These are phyloP conservation scores for Pisolithus sp. DNA, from an alignment of 768 basidiomycete genomes.

Conservation along the genomic window DNA sequence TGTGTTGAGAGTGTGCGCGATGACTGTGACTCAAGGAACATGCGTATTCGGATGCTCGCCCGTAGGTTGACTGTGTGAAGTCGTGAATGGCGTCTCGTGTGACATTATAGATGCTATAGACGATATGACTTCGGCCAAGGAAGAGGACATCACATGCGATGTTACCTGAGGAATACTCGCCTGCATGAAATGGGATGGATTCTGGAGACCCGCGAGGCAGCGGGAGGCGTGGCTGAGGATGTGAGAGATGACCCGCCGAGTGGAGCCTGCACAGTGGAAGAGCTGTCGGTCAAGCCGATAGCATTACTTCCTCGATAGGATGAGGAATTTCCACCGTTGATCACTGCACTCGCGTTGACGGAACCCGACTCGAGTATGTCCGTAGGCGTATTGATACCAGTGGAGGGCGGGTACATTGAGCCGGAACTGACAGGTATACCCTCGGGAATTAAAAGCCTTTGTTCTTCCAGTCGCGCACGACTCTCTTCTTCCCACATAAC, in stretches of 20 bases:
- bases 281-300: neutral
- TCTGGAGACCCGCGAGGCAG: neutral
- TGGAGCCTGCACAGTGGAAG: neutral
- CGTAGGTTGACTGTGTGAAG: neutral
- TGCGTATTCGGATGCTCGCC: conserved; percentile 3
- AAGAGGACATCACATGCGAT: conserved; percentile 3
- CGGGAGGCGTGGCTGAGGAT: neutral
- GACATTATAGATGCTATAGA: conserved; percentile 5
- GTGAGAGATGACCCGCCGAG: neutral
- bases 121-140: conserved; percentile 20
- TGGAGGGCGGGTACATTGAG: too few relatives aligned
- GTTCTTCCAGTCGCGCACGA: conserved; percentile 38
- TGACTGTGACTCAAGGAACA: conserved; percentile 3
- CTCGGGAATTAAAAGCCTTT: conserved; percentile 19
- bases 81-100: neutral
- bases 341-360: neutral
- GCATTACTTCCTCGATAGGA: neutral
- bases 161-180: neutral
- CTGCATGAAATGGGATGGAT: neutral
- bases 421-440: neutral
- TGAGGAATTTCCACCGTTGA: neutral
- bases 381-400: conserved; percentile 2
- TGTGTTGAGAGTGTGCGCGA: conserved; percentile 3
- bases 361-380: neutral
- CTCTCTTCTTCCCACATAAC: conserved; percentile 76